Conservation (phyloP, 352 stramenopile genomes). For the Blastocystis sp. region DNA sequence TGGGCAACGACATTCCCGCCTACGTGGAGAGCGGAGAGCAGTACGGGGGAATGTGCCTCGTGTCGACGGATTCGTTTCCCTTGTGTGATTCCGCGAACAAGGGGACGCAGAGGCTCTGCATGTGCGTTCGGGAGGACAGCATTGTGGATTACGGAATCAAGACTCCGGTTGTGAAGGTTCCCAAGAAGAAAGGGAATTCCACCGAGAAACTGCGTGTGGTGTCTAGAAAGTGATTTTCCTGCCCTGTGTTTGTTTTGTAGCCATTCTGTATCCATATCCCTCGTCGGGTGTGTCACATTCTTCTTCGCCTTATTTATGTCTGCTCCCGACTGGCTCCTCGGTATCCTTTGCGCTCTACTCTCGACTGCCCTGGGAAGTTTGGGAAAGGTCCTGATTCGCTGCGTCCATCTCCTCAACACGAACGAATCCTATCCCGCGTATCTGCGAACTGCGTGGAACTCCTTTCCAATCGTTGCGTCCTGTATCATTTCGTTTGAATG, state of each 20-base stretch:
- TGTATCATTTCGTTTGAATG: neutral
- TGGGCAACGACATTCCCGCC: conserved; percentile 19
- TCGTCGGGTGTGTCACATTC: neutral
- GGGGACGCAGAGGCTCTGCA: conserved; percentile 6
- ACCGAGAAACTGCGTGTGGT: neutral
- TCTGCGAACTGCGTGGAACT: conserved; percentile 5
- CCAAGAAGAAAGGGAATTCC: neutral
- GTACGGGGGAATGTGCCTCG: conserved; percentile 48
- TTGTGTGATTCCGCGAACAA: neutral
- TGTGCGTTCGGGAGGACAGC: conserved; percentile 1
- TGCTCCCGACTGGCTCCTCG: conserved; percentile 53
- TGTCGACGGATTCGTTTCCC: conserved; percentile 27
- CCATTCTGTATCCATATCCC: neutral
- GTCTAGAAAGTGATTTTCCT: neutral
- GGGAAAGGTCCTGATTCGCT: conserved; percentile 57
- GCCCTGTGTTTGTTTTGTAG: neutral
- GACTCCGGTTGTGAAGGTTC: neutral
- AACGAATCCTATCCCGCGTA: conserved; percentile 41
- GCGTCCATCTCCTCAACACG: conserved; percentile 37
- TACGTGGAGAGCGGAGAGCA: conserved; percentile 10
- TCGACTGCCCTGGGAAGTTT: conserved; percentile 54
- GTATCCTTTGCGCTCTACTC: conserved; percentile 19
- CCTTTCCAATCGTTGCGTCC: conserved; percentile 55
- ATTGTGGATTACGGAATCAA: conserved; percentile 26
- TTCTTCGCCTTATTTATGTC: conserved; percentile 13